Conservation (phyloP, 2,329 filamentous ascomycete species). For the Fusarium chaquense region DNA sequence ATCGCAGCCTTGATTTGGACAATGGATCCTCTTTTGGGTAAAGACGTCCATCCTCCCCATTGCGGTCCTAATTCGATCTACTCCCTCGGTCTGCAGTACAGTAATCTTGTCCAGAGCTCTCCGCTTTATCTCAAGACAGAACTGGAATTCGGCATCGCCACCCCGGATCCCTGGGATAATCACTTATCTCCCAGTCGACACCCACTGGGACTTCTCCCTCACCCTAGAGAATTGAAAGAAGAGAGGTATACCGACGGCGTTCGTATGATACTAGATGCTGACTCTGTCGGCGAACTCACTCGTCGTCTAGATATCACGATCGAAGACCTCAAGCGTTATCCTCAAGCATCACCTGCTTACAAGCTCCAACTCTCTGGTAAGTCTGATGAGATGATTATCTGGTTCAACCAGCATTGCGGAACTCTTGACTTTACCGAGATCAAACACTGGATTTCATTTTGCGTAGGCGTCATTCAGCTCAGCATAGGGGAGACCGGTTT, state of each 20-base stretch:
- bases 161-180: slow-evolving; percentile 39
- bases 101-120: slow-evolving; percentile 8
- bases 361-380: not conserved
- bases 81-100: slow-evolving; percentile 39
- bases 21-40: slow-evolving; percentile 23
- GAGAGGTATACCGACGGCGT: slow-evolving; percentile 6
- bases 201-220: slow-evolving; percentile 17
- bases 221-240: slow-evolving; percentile 22
- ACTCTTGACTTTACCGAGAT: slow-evolving; percentile 29
- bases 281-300: slow-evolving; percentile 2
- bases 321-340: not conserved
- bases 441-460: slow-evolving; percentile 26
- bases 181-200: slow-evolving; percentile 25
- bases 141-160: slow-evolving; percentile 3
- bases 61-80: slow-evolving; percentile 32
- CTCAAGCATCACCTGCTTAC: slow-evolving; percentile 26
- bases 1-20: slow-evolving; percentile 32
- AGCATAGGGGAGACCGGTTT: not conserved
- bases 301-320: slow-evolving; percentile 18
- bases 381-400: not conserved
- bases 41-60: slow-evolving; percentile 28
- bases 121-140: slow-evolving; percentile 16
- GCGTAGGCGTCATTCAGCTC: slow-evolving; percentile 5
- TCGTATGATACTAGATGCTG: slow-evolving; percentile 1
- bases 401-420: slow-evolving; percentile 39